Evolutionary conservation across 139 green algal genomes (phyloP).

Genomic region (Nannochloris sp.): DNA sequence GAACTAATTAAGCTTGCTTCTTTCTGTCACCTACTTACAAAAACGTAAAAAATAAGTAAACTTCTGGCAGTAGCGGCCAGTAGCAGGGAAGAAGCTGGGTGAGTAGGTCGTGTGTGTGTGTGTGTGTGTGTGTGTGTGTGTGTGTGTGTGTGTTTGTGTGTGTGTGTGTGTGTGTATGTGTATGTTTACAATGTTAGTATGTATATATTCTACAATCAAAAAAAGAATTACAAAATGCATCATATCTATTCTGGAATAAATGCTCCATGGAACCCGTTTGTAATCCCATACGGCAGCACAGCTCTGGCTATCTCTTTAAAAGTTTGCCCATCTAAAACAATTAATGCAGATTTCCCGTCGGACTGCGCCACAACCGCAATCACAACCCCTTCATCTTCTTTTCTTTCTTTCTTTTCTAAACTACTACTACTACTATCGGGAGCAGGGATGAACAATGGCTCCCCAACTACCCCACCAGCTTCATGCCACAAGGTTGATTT

Average conservation of each 20-base stretch:
- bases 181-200: too few relatives aligned
- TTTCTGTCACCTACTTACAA: too few relatives aligned
- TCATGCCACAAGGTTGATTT: slow-evolving; percentile 46
- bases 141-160: too few relatives aligned
- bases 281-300: slow-evolving; percentile 46
- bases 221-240: neutral
- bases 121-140: too few relatives aligned
- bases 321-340: slow-evolving; percentile 57
- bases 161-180: too few relatives aligned
- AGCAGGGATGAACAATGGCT: slow-evolving; percentile 56
- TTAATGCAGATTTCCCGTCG: slow-evolving; percentile 44
- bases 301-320: slow-evolving; percentile 52
- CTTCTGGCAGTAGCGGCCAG: too few relatives aligned
- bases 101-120: too few relatives aligned
- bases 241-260: slow-evolving; percentile 30
- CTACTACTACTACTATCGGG: slow-evolving; percentile 14
- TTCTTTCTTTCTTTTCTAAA: too few relatives aligned
- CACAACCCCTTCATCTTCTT: slow-evolving; percentile 74
- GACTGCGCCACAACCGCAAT: slow-evolving; percentile 31
- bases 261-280: slow-evolving; percentile 64
- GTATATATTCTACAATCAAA: too few relatives aligned
- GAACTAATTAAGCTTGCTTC: too few relatives aligned
- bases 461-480: slow-evolving; percentile 40
- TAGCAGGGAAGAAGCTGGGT: too few relatives aligned
- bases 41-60: neutral